These are phyloP conservation scores for Fusarium pseudograminearum DNA, from an alignment of 2,329 filamentous ascomycete genomes.

Conservation along the genomic window DNA sequence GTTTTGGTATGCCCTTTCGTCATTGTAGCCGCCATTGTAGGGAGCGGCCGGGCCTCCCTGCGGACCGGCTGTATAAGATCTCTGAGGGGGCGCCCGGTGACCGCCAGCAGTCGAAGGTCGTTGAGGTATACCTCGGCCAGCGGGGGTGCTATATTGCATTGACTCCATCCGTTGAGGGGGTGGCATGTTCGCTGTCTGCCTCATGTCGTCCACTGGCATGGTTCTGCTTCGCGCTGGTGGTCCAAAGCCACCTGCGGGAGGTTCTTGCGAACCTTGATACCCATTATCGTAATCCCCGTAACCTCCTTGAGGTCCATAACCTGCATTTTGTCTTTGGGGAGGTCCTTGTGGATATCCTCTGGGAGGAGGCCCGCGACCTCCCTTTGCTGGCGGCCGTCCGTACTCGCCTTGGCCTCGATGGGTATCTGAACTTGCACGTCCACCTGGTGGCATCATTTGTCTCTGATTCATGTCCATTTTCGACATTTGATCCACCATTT, in stretches of 20 bases:
- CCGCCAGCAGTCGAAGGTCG: constrained; percentile 68
- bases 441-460: constrained; percentile 37
- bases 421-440: constrained; percentile 46
- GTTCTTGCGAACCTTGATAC: constrained; percentile 48
- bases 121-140: constrained; percentile 60
- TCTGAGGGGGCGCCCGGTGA: constrained; percentile 64
- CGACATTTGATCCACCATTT: constrained; percentile 52
- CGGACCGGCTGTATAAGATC: constrained; percentile 59
- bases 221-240: constrained; percentile 71
- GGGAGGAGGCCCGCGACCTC: constrained; percentile 44
- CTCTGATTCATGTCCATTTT: constrained; percentile 53
- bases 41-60: constrained; percentile 55
- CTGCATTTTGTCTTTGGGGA: constrained; percentile 47
- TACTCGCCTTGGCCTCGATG: constrained; percentile 47
- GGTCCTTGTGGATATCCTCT: constrained; percentile 53
- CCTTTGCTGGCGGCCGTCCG: constrained; percentile 44
- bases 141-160: constrained; percentile 60
- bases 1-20: constrained; percentile 48
- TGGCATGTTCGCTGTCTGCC: constrained; percentile 55
- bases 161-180: constrained; percentile 57
- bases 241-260: constrained; percentile 58
- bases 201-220: constrained; percentile 65
- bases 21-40: constrained; percentile 50
- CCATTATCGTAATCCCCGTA: constrained; percentile 48
- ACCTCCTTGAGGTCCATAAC: constrained; percentile 38